phyloP scores from a whole-genome alignment of 2,329 filamentous ascomycete genomes.

The Diplodia intermedia region DNA sequence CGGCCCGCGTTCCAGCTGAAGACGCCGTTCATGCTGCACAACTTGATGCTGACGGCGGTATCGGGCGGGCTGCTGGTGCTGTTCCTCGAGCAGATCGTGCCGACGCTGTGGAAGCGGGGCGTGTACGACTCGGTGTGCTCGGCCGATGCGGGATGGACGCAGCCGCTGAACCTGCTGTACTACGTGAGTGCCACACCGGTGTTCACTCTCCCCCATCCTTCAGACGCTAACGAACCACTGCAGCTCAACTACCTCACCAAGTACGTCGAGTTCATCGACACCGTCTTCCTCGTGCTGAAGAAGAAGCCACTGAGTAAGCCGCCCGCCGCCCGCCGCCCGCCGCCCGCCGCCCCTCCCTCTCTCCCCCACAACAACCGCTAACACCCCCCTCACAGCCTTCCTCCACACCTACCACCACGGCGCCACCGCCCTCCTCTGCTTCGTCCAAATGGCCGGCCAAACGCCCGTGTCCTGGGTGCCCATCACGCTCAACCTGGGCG shows the following conservation, averaged over 20 bases:
- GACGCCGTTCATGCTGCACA: conserved; percentile 91
- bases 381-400: conserved; percentile 63
- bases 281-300: conserved; percentile 96
- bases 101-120: conserved; percentile 79
- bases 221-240: conserved; percentile 43
- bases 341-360: too few relatives aligned
- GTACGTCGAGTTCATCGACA: conserved; percentile 94
- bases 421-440: conserved; percentile 95
- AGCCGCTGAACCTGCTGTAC: conserved; percentile 91
- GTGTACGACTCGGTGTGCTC: conserved; percentile 91
- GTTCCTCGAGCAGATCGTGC: conserved; percentile 89
- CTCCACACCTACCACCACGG: conserved; percentile 99
- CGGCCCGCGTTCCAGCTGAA: conserved; percentile 86
- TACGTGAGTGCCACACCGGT: conserved; percentile 70
- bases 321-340: too few relatives aligned
- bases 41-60: conserved; percentile 89
- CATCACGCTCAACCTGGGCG: conserved; percentile 88
- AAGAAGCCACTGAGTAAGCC: conserved; percentile 91
- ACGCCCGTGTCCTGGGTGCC: conserved; percentile 95
- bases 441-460: conserved; percentile 91
- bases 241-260: conserved; percentile 98
- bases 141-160: conserved; percentile 85
- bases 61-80: conserved; percentile 80
- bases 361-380: too few relatives aligned
- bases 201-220: too few relatives aligned